phyloP scores from a whole-genome alignment of 768 basidiomycete species.

The Mycena pura region DNA sequence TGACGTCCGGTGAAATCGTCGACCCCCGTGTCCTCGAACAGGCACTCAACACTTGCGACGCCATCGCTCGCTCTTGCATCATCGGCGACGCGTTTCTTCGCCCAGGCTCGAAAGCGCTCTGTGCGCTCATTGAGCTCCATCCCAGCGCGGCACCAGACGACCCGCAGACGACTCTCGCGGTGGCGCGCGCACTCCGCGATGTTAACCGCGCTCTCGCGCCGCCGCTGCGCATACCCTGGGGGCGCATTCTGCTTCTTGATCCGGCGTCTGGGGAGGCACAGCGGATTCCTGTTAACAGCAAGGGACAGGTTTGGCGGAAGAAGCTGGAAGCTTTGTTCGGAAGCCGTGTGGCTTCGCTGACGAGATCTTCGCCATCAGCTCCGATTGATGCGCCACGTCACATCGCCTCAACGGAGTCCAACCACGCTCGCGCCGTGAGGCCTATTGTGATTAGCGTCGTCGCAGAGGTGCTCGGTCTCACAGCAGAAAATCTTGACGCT shows the following conservation, averaged over 20 bases:
- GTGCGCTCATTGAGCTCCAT: slow-evolving; percentile 38
- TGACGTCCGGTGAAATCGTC: slow-evolving; percentile 42
- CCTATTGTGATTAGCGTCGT: slow-evolving; percentile 33
- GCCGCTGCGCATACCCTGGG: slow-evolving; percentile 42
- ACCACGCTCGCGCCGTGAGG: slow-evolving; percentile 10
- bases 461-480: slow-evolving; percentile 31
- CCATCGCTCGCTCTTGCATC: slow-evolving; percentile 36
- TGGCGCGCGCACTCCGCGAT: slow-evolving; percentile 35
- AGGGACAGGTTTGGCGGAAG: slow-evolving; percentile 42
- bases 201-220: slow-evolving; percentile 41
- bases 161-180: slow-evolving; percentile 29
- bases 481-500: slow-evolving; percentile 32
- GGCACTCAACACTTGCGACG: slow-evolving; percentile 32
- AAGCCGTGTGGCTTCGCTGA: slow-evolving; percentile 26
- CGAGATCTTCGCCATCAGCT: background rate
- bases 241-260: slow-evolving; percentile 38
- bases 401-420: background rate
- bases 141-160: slow-evolving; percentile 3
- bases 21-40: slow-evolving; percentile 42
- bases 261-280: too few relatives aligned
- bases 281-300: slow-evolving; percentile 39
- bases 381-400: slow-evolving; percentile 14
- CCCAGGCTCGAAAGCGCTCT: slow-evolving; percentile 36
- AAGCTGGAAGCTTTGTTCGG: slow-evolving; percentile 40
- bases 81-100: slow-evolving; percentile 43